Conservation (phyloP, 768 basidiomycete species). For the Sistotremastrum niveocremeum region DNA sequence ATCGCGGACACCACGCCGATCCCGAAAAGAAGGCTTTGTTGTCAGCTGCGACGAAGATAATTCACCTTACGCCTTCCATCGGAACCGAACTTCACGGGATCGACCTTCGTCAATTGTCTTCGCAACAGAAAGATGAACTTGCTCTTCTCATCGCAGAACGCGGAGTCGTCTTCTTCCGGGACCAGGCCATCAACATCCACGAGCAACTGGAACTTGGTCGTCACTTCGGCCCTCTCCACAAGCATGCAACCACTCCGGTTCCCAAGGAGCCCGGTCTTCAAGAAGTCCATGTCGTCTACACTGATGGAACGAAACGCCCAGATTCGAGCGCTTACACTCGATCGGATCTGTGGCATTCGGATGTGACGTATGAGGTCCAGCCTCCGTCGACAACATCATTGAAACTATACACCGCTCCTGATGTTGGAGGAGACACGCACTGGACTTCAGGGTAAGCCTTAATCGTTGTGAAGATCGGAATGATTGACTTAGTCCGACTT, state of each 20-base stretch:
- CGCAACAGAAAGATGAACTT: constrained; percentile 64
- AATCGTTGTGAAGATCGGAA: background rate
- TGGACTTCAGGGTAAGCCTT: constrained; percentile 60
- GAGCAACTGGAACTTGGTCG: constrained; percentile 61
- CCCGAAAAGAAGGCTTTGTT: constrained; percentile 53
- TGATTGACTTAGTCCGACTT: background rate
- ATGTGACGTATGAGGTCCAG: constrained; percentile 73
- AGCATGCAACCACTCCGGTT: constrained; percentile 71
- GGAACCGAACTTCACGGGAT: constrained; percentile 66
- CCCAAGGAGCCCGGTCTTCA: constrained; percentile 57
- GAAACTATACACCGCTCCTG: constrained; percentile 56
- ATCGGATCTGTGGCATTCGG: constrained; percentile 70
- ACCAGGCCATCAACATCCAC: constrained; percentile 56
- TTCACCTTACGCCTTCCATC: constrained; percentile 54
- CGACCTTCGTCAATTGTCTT: constrained; percentile 55
- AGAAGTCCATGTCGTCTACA: constrained; percentile 71
- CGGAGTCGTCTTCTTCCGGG: constrained; percentile 66
- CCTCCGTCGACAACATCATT: constrained; percentile 73
- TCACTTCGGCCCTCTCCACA: constrained; percentile 65
- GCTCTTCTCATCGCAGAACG: constrained; percentile 64
- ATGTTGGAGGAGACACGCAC: constrained; percentile 65
- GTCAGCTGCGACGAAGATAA: constrained; percentile 50
- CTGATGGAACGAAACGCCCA: constrained; percentile 47
- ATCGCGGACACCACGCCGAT: constrained; percentile 58
- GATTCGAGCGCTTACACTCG: constrained; percentile 55